phyloP scores from a whole-genome alignment of 2,329 filamentous ascomycete genomes.

The Diaporthe vexans region DNA sequence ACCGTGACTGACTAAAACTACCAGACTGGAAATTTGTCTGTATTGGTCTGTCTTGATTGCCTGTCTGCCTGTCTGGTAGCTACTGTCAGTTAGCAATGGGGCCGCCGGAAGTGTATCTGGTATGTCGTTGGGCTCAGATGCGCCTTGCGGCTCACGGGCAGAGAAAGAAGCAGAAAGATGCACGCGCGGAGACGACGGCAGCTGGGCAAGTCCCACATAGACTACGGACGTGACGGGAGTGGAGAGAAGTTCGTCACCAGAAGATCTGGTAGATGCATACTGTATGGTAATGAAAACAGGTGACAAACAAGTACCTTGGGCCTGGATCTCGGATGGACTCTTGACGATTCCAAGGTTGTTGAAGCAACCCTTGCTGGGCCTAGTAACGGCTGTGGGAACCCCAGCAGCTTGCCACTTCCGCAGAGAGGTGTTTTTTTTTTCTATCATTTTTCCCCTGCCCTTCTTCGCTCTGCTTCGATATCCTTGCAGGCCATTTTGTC shows the following conservation, averaged over 20 bases:
- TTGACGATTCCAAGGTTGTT: slow-evolving; percentile 24
- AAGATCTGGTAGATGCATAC: slow-evolving; percentile 22
- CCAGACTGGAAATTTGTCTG: too few relatives aligned
- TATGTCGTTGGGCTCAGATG: slow-evolving; percentile 9
- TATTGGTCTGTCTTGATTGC: not conserved
- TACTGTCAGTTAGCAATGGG: not conserved
- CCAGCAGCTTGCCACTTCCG: not conserved
- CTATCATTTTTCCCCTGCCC: not conserved
- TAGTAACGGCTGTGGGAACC: slow-evolving; percentile 11
- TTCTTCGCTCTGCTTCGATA: not conserved
- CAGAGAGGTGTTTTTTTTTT: not conserved
- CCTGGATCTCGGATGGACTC: slow-evolving; percentile 17
- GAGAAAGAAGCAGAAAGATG: slow-evolving; percentile 2
- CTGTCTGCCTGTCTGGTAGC: not conserved
- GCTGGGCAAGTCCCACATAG: slow-evolving; percentile 6
- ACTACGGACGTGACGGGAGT: slow-evolving; percentile 17
- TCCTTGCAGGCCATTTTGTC: not conserved
- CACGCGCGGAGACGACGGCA: slow-evolving; percentile 15
- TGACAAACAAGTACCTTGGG: slow-evolving; percentile 10
- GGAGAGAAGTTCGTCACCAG: slow-evolving; percentile 25
- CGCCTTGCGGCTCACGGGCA: slow-evolving; percentile 10
- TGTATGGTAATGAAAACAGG: slow-evolving; percentile 25
- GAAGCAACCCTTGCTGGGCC: slow-evolving; percentile 26
- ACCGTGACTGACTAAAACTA: not conserved
- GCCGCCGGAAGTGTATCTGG: not conserved